Evolutionary conservation across 306 rosid species (phyloP).

Genomic region (Sesbania bispinosa): DNA sequence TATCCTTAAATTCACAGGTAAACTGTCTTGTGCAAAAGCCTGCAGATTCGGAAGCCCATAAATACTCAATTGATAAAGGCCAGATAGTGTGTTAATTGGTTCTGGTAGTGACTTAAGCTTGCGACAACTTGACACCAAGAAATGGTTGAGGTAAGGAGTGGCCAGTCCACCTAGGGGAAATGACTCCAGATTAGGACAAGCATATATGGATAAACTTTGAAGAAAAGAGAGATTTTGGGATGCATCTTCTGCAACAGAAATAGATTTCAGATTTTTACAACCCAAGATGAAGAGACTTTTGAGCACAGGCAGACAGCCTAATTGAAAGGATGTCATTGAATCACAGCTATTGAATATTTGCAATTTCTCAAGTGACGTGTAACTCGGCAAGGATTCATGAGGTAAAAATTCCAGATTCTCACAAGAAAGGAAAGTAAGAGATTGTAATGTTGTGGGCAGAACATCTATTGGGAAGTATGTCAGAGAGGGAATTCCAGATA

Average conservation of each 20-base stretch:
- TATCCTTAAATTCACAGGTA: not conserved
- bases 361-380: not conserved
- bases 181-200: not conserved
- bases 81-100: not conserved
- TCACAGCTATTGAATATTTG: not conserved
- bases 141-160: not conserved
- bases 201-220: not conserved
- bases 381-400: not conserved
- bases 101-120: not conserved
- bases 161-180: not conserved
- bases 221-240: not conserved
- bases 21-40: not conserved
- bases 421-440: not conserved
- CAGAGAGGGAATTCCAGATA: not conserved
- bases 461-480: not conserved
- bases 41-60: not conserved
- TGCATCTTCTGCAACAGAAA: not conserved
- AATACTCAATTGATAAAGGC: not conserved
- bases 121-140: not conserved
- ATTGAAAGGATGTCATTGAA: not conserved
- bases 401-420: not conserved
- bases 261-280: not conserved
- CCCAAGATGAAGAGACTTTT: not conserved
- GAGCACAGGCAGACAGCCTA: not conserved
- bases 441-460: constrained; percentile 4